phyloP scores from a whole-genome alignment of 768 basidiomycete species.

The Phanerochaete sordida region DNA sequence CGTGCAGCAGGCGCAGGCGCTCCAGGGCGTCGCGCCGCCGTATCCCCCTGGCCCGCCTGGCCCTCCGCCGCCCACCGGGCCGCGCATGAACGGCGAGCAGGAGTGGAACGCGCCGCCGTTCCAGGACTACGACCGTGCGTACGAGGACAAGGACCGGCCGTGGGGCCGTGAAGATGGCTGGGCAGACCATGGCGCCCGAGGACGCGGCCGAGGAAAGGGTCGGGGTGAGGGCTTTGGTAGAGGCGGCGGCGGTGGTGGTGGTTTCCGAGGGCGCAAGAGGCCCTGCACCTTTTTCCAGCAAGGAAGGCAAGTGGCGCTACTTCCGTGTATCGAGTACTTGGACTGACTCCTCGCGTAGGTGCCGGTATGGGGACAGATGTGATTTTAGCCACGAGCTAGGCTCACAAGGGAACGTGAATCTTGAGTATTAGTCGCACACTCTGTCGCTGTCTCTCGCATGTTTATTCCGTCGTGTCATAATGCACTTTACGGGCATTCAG shows the following conservation, averaged over 20 bases:
- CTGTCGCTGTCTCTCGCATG: neutral
- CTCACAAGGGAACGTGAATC: neutral
- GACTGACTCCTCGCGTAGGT: conserved; percentile 56
- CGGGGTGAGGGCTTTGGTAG: conserved; percentile 33
- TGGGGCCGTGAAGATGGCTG: conserved; percentile 47
- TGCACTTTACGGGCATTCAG: too few relatives aligned
- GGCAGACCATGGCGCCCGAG: conserved; percentile 38
- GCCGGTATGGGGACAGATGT: conserved; percentile 86
- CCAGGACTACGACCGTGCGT: conserved; percentile 13
- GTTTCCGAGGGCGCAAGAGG: conserved; percentile 80
- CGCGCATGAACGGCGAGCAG: conserved; percentile 16
- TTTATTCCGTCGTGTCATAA: neutral
- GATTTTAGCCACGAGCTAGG: conserved; percentile 67
- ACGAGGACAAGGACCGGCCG: conserved; percentile 22
- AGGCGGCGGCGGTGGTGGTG: too few relatives aligned
- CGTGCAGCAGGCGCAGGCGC: conserved; percentile 40
- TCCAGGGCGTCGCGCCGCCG: conserved; percentile 13
- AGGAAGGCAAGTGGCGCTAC: conserved; percentile 81
- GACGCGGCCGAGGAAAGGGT: conserved; percentile 55
- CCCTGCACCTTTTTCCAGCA: conserved; percentile 87
- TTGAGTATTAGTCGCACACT: conserved; percentile 2
- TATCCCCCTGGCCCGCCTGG: conserved; percentile 8
- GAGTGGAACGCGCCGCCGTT: conserved; percentile 9
- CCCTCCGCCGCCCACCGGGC: neutral
- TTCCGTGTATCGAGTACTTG: conserved; percentile 22